Conservation (phyloP, 495 filamentous ascomycete genomes). For the Aspergillus olivimuriae region DNA sequence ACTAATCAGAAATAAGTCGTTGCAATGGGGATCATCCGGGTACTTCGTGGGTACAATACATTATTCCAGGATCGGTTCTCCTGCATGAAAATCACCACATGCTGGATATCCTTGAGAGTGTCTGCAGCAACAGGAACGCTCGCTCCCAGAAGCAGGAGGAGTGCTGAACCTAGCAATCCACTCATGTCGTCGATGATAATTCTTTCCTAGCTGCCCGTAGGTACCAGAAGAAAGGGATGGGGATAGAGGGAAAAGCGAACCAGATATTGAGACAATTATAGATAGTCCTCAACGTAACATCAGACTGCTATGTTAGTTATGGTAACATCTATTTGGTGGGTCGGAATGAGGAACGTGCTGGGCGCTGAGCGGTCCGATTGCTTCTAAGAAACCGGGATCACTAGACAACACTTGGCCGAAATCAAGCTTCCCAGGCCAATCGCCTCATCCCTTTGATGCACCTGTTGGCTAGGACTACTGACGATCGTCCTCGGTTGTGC, state of each 20-base stretch:
- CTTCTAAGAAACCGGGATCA: background rate
- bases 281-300: background rate
- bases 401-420: background rate
- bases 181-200: background rate
- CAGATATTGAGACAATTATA: too few relatives aligned
- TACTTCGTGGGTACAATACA: constrained; percentile 13
- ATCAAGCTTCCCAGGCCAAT: background rate
- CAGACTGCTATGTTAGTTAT: background rate
- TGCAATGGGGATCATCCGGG: too few relatives aligned
- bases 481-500: background rate
- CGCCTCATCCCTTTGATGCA: background rate
- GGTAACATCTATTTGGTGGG: background rate
- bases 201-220: background rate
- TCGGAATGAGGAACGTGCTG: constrained; percentile 1
- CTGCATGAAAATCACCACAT: constrained; percentile 57
- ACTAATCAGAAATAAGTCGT: constrained; percentile 28
- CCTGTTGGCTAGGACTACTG: background rate
- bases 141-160: constrained; percentile 15
- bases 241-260: background rate
- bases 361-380: background rate
- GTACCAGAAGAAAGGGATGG: background rate
- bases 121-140: constrained; percentile 25
- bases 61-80: constrained; percentile 40
- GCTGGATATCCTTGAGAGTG: constrained; percentile 46
- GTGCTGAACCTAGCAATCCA: constrained; percentile 3